Conservation (phyloP, 179 eudicot species). For the Actinidia polygama region DNA sequence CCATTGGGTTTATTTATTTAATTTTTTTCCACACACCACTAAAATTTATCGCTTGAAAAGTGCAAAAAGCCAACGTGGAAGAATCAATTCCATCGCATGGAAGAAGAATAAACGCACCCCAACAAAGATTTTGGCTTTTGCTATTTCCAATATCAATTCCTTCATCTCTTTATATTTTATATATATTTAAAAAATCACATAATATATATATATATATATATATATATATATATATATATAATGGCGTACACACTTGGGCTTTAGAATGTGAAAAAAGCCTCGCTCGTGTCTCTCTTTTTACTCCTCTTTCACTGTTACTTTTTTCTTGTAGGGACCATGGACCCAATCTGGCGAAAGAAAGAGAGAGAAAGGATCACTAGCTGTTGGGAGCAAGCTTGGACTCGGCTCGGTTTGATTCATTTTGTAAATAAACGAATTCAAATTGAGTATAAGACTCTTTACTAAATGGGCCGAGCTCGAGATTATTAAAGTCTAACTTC, state of each 20-base stretch:
- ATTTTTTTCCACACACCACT: neutral
- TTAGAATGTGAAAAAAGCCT: neutral
- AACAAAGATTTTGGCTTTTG: slow-evolving; percentile 37
- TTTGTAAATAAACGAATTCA: no score
- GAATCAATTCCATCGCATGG: slow-evolving; percentile 28
- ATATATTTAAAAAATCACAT: neutral
- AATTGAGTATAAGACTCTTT: no score
- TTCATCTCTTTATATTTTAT: neutral
- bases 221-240: no score
- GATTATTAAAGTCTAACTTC: no score
- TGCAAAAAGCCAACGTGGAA: slow-evolving; percentile 24
- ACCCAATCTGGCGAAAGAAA: no score
- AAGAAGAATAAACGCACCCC: slow-evolving; percentile 41
- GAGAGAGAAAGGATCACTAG: no score
- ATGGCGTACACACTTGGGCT: no score
- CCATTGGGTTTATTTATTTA: neutral
- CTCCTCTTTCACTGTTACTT: neutral
- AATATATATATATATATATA: neutral
- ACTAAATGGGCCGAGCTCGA: no score
- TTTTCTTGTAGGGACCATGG: no score
- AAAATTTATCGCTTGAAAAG: neutral
- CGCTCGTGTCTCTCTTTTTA: neutral
- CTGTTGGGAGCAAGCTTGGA: no score
- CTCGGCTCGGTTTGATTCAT: no score
- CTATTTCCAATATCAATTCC: slow-evolving; percentile 17